Conservation (phyloP, 345 rosid genomes). For the Populus ilicifolia region DNA sequence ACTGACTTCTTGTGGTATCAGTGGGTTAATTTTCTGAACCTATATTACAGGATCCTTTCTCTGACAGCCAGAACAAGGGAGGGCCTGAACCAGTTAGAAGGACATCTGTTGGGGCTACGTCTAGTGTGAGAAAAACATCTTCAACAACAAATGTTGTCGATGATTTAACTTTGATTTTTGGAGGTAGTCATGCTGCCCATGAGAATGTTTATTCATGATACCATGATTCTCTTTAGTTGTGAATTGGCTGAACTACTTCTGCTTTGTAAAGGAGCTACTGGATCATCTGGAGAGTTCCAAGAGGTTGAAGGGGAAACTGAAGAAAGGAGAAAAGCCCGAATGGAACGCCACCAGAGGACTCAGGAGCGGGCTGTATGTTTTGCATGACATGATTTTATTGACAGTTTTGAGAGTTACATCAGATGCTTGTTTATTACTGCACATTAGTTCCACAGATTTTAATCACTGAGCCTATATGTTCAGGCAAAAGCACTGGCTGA, state of each 20-base stretch:
- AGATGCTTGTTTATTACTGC: slow-evolving; percentile 2
- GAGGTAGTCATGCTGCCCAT: slow-evolving; percentile 45
- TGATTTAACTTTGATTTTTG: slow-evolving; percentile 83
- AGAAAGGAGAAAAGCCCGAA: slow-evolving; percentile 85
- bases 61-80: slow-evolving; percentile 63
- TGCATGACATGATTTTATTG: slow-evolving; percentile 9
- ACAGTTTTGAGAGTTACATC: neutral
- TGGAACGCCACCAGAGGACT: slow-evolving; percentile 95
- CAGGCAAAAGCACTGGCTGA: slow-evolving; percentile 96
- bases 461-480: slow-evolving; percentile 15
- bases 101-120: slow-evolving; percentile 49
- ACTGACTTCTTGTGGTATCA: neutral
- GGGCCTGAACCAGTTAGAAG: slow-evolving; percentile 59
- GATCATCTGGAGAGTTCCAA: slow-evolving; percentile 68
- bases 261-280: slow-evolving; percentile 39
- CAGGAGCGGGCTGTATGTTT: slow-evolving; percentile 91
- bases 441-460: neutral
- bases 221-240: neutral
- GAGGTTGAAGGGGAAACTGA: slow-evolving; percentile 91
- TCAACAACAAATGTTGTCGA: slow-evolving; percentile 70
- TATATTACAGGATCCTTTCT: slow-evolving; percentile 63
- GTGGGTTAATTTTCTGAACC: slow-evolving; percentile 15
- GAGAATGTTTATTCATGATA: neutral
- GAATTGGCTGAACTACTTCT: slow-evolving; percentile 22
- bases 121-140: slow-evolving; percentile 75